These are phyloP conservation scores for Candida corydali DNA, from an alignment of 805 yeast genomes.

Conservation along the genomic window DNA sequence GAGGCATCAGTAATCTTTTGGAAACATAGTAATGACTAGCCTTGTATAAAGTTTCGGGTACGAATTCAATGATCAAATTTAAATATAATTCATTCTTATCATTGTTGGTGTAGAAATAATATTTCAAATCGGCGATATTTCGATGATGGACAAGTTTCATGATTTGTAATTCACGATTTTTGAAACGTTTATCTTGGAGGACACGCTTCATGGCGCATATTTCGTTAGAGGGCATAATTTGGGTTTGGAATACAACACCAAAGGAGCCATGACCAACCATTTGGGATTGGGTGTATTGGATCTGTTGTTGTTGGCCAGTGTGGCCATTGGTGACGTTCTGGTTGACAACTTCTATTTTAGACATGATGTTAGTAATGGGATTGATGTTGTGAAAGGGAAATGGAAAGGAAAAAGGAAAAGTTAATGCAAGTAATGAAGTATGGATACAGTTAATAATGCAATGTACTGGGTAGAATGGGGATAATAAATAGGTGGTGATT, in stretches of 20 bases:
- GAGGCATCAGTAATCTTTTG: constrained; percentile 76
- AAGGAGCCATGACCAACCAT: constrained; percentile 99
- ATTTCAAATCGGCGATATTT: constrained; percentile 82
- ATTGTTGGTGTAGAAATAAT: constrained; percentile 73
- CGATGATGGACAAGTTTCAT: constrained; percentile 87
- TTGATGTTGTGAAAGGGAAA: no score
- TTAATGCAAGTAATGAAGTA: no score
- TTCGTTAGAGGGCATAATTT: constrained; percentile 66
- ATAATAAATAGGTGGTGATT: no score
- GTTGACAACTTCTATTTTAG: constrained; percentile 45
- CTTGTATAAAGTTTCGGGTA: constrained; percentile 94
- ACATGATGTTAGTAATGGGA: constrained; percentile 20
- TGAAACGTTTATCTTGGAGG: constrained; percentile 91
- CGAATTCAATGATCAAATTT: constrained; percentile 83
- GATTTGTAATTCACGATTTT: constrained; percentile 91
- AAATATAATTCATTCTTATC: constrained; percentile 79
- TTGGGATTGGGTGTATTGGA: constrained; percentile 76
- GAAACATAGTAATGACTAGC: constrained; percentile 81
- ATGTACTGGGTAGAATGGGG: no score
- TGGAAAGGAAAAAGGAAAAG: no score
- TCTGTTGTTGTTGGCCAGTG: constrained; percentile 55
- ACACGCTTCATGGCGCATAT: constrained; percentile 93
- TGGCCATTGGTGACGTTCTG: constrained; percentile 72
- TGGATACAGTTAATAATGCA: no score
- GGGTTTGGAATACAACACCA: constrained; percentile 94